Base-by-base conservation (phyloP, 2,329 filamentous ascomycete genomes). In the Exutisphaerella laricina region DNA sequence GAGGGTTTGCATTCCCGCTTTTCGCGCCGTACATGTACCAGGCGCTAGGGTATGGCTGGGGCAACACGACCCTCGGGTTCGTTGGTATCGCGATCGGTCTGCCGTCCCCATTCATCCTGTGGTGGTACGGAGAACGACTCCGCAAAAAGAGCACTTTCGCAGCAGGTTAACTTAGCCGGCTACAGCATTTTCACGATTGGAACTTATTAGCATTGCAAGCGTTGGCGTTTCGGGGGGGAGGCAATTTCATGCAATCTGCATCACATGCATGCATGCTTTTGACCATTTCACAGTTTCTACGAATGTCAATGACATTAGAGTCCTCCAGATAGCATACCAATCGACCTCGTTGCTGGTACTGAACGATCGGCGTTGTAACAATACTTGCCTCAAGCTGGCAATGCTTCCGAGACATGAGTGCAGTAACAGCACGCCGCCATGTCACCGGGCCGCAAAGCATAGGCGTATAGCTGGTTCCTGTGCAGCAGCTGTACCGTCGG, bases 1-100 rank as follows among this genome's bases (percentile, higher is more conserved):
- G 72, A 0, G 78, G 75, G 0, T 78, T 79, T 4, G 64, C 78
- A 0, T 71, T 84, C 1, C 80, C 81, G 0, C 65, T 84, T 1
- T 79, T 79, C 8, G 80, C 79, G 0, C 64, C 71, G 0, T 66
- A 69, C 56, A 57, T 77, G 71, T 75, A 73, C 46, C 43, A 56
- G 0, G 54, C 58, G 1, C 58, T 75, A 1, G 70, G 70, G 0
- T 63, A 72, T 20, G 72, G 71, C 3, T 74, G 72, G 71, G 72
- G 72, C 0, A 74, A 72, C 41, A 68, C 67, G 59, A 57, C 80
- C 61, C 50, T 84, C 59, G 73, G 74, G 53, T 73, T 79, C 41
- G 61, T 79, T 17, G 72, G 70, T 0, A 53, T 81, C 4, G 72
- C 57, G 0, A 55, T 82, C 29, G 74, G 74, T 0, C 62, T 73